These are phyloP conservation scores for Gaultheria prostrata DNA, from an alignment of 148 eudicot species.

Conservation along the genomic window DNA sequence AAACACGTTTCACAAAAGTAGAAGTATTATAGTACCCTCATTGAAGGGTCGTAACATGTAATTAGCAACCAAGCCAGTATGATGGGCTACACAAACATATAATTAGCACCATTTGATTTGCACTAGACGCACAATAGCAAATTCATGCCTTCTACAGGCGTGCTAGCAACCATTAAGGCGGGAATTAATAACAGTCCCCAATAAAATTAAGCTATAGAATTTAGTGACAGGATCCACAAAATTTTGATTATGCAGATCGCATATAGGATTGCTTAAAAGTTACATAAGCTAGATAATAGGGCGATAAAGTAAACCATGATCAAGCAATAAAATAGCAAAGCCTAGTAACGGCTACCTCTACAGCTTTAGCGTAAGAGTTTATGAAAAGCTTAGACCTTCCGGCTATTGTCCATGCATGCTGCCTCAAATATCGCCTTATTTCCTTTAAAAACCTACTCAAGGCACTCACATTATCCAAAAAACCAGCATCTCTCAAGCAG, in stretches of 20 bases:
- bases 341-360: constrained; percentile 59
- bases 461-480: not conserved
- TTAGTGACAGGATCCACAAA: not conserved
- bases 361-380: constrained; percentile 94
- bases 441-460: constrained; percentile 40
- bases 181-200: not conserved
- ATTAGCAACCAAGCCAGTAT: no score
- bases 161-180: not conserved
- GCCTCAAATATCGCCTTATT: constrained; percentile 84
- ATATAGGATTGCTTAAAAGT: not conserved
- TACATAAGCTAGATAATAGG: not conserved
- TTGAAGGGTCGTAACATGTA: not conserved
- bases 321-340: not conserved
- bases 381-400: constrained; percentile 95
- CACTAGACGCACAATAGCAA: not conserved
- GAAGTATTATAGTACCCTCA: not conserved
- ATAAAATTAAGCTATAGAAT: not conserved
- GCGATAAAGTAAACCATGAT: not conserved
- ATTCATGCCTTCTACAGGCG: not conserved
- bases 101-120: not conserved
- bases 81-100: no score
- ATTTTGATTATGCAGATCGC: no score
- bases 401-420: constrained; percentile 89
- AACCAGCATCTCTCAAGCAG: not conserved
- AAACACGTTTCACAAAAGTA: not conserved